phyloP scores from a whole-genome alignment of 1,284 basidiomycete genomes.

The Ganoderma lucidum region DNA sequence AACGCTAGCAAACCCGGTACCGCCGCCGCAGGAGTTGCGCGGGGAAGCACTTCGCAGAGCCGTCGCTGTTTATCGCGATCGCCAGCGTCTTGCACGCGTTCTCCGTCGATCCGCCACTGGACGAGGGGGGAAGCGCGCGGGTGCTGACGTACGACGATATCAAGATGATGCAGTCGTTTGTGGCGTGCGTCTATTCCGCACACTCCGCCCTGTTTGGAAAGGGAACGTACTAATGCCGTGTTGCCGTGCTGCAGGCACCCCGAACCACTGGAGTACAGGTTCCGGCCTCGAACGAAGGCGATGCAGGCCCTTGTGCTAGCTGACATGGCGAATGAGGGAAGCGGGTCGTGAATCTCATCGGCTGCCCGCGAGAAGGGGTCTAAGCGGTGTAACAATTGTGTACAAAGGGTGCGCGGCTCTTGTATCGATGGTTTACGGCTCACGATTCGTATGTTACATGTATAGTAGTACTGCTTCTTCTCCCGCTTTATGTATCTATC shows the following conservation, averaged over 20 bases:
- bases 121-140: slow-evolving; percentile 12
- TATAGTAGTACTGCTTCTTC: slow-evolving; percentile 8
- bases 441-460: not conserved
- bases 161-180: slow-evolving; percentile 11
- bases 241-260: slow-evolving; percentile 1
- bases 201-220: not conserved
- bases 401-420: not conserved
- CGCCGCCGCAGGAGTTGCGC: slow-evolving; percentile 28
- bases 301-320: slow-evolving; percentile 3
- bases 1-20: not conserved
- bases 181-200: not conserved
- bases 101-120: slow-evolving; percentile 25
- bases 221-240: not conserved
- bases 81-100: slow-evolving; percentile 32
- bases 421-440: not conserved
- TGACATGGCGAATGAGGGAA: not conserved
- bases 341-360: not conserved
- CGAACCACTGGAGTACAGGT: slow-evolving; percentile 1
- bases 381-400: not conserved
- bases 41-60: slow-evolving; percentile 32
- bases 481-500: not conserved
- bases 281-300: not conserved
- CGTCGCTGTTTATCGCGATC: slow-evolving; percentile 34
- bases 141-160: slow-evolving; percentile 6
- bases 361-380: not conserved